Percentiles rank a stretch among this genome's conserved stretches.
Evolutionary conservation across 768 basidiomycete genomes (phyloP).

Genomic region (Saitozyma sp.): DNA sequence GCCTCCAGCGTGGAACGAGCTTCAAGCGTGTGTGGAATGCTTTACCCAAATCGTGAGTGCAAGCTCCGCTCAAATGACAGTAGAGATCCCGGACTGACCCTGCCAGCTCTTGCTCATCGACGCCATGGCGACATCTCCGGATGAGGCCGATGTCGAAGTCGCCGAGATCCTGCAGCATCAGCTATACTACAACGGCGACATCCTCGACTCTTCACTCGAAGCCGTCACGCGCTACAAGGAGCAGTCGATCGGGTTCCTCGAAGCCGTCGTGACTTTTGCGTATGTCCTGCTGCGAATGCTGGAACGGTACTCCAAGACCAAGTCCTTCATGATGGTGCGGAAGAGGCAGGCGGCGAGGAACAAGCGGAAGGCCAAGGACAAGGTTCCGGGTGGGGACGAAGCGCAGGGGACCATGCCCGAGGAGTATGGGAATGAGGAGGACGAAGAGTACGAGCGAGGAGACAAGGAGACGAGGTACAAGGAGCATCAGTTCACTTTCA

Average conservation of each 20-base stretch:
- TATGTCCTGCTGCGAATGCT: slow-evolving; percentile 85
- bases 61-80: not conserved
- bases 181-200: slow-evolving; percentile 91
- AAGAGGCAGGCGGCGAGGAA: slow-evolving; percentile 61
- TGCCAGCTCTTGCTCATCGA: slow-evolving; percentile 76
- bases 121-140: slow-evolving; percentile 64
- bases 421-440: slow-evolving; percentile 58
- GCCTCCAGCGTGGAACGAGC: slow-evolving; percentile 92
- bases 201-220: slow-evolving; percentile 81
- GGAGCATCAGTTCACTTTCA: slow-evolving; percentile 89
- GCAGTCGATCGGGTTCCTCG: slow-evolving; percentile 65
- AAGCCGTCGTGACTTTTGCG: slow-evolving; percentile 77
- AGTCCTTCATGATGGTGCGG: slow-evolving; percentile 72
- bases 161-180: slow-evolving; percentile 82
- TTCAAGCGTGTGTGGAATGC: slow-evolving; percentile 91
- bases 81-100: not conserved
- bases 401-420: slow-evolving; percentile 39
- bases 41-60: slow-evolving; percentile 72
- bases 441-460: slow-evolving; percentile 60
- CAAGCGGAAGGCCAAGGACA: slow-evolving; percentile 49
- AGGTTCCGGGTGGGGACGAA: slow-evolving; percentile 35
- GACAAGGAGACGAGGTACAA: slow-evolving; percentile 61
- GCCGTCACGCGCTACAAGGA: slow-evolving; percentile 75
- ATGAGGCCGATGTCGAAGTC: slow-evolving; percentile 66
- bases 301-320: slow-evolving; percentile 78